Evolutionary conservation across 768 basidiomycete species (phyloP).

Genomic region (Leccinellum luteum): DNA sequence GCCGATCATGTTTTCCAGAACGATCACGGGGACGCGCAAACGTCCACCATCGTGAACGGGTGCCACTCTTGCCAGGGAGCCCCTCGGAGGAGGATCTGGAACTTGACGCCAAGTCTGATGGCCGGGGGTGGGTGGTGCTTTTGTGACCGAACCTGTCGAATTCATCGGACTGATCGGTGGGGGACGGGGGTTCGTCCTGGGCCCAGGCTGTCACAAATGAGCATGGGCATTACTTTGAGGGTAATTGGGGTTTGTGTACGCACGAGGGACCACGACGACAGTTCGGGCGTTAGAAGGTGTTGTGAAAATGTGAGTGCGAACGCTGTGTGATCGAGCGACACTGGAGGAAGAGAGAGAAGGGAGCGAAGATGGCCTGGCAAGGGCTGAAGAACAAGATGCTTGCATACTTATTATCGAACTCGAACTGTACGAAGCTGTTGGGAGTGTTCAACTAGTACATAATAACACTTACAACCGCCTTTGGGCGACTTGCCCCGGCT

Average conservation of each 20-base stretch:
- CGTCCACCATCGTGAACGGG: slow-evolving; percentile 67
- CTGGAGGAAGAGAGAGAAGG: slow-evolving; percentile 27
- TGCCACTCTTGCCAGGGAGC: slow-evolving; percentile 31
- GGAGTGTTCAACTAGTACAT: too few species aligned
- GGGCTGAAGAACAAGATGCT: slow-evolving; percentile 8
- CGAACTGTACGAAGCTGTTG: neutral
- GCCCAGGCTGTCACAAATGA: slow-evolving; percentile 64
- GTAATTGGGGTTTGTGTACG: slow-evolving; percentile 24
- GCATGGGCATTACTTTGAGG: slow-evolving; percentile 3
- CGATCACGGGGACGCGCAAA: slow-evolving; percentile 59
- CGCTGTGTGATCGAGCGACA: slow-evolving; percentile 28
- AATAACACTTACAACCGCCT: neutral
- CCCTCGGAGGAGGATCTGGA: slow-evolving; percentile 42
- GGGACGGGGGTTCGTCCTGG: slow-evolving; percentile 77
- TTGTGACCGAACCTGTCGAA: slow-evolving; percentile 27
- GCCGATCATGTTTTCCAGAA: slow-evolving; percentile 6
- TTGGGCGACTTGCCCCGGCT: neutral
- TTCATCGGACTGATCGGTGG: slow-evolving; percentile 46
- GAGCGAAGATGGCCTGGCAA: slow-evolving; percentile 17
- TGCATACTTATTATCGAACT: slow-evolving; percentile 12
- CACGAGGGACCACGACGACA: slow-evolving; percentile 72
- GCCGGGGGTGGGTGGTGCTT: slow-evolving; percentile 38
- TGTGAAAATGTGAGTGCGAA: slow-evolving; percentile 23
- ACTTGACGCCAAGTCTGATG: slow-evolving; percentile 51
- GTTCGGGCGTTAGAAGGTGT: slow-evolving; percentile 45